phyloP scores from a whole-genome alignment of 2,329 filamentous ascomycete genomes.

The Shiraia bambusicola region DNA sequence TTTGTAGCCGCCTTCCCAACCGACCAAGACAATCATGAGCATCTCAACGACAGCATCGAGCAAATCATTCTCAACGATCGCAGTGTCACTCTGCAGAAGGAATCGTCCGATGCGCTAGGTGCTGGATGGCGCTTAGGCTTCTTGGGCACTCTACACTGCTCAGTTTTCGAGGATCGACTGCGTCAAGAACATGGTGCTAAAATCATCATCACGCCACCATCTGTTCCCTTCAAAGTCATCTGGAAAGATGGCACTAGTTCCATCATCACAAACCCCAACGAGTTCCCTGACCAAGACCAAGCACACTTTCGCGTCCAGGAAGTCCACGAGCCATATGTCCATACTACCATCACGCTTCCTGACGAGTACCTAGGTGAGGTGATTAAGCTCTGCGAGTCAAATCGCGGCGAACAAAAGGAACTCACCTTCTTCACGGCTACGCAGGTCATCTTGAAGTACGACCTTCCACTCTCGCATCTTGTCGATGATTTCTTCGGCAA shows the following conservation, averaged over 20 bases:
- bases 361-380: slow-evolving; percentile 93
- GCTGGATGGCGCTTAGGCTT: slow-evolving; percentile 94
- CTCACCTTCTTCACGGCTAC: slow-evolving; percentile 88
- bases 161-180: slow-evolving; percentile 95
- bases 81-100: slow-evolving; percentile 90
- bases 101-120: slow-evolving; percentile 89
- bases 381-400: slow-evolving; percentile 90
- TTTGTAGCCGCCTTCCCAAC: slow-evolving; percentile 96
- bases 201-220: slow-evolving; percentile 95
- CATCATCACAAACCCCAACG: slow-evolving; percentile 80
- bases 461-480: slow-evolving; percentile 81
- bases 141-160: slow-evolving; percentile 94
- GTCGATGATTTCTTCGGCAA: slow-evolving; percentile 98
- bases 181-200: slow-evolving; percentile 91
- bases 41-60: slow-evolving; percentile 89
- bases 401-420: slow-evolving; percentile 82
- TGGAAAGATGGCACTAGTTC: slow-evolving; percentile 76
- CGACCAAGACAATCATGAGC: slow-evolving; percentile 82
- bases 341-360: slow-evolving; percentile 83
- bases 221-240: slow-evolving; percentile 84
- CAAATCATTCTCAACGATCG: slow-evolving; percentile 94
- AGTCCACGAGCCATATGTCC: slow-evolving; percentile 73
- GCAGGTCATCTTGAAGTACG: slow-evolving; percentile 93
- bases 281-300: slow-evolving; percentile 76
- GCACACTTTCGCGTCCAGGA: slow-evolving; percentile 58